Conservation (phyloP, 1,284 basidiomycete species). For the Ustilago loliicola region DNA sequence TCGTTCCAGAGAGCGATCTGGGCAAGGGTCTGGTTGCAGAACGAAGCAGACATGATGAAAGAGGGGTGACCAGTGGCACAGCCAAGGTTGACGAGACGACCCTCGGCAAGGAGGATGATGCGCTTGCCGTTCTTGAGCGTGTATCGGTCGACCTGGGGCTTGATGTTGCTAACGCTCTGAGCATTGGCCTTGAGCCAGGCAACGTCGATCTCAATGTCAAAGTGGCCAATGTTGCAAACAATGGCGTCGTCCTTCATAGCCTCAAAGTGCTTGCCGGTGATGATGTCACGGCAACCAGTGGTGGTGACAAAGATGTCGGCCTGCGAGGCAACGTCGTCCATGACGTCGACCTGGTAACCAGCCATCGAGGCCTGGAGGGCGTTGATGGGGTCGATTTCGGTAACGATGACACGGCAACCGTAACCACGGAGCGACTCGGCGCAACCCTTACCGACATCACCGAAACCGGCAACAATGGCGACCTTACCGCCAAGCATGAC, state of each 20-base stretch:
- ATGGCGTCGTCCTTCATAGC: conserved; percentile 99
- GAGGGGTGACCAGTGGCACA: conserved; percentile 75
- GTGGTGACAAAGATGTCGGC: conserved; percentile 97
- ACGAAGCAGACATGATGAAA: conserved; percentile 99
- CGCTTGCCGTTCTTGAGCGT: conserved; percentile 81
- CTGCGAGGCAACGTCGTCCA: conserved; percentile 93
- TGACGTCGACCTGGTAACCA: conserved; percentile 97
- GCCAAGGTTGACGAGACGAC: conserved; percentile 98
- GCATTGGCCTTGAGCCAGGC: conserved; percentile 98
- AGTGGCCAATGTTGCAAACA: conserved; percentile 99
- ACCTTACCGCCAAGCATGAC: conserved; percentile 99
- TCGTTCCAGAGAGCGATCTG: conserved; percentile 97
- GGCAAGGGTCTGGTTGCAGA: conserved; percentile 97
- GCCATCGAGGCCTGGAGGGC: conserved; percentile 99
- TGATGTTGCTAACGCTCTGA: conserved; percentile 87
- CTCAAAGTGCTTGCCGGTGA: conserved; percentile 90
- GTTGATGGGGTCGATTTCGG: conserved; percentile 99
- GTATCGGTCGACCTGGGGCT: conserved; percentile 99
- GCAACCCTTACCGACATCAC: conserved; percentile 99
- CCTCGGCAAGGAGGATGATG: conserved; percentile 96
- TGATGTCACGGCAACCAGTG: conserved; percentile 98
- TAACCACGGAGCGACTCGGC: conserved; percentile 97
- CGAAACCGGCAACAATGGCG: conserved; percentile 97
- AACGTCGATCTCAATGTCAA: conserved; percentile 98
- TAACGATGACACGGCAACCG: conserved; percentile 94